Evolutionary conservation across 768 basidiomycete genomes (phyloP).

Genomic region (Xerocomellus amylosporus): DNA sequence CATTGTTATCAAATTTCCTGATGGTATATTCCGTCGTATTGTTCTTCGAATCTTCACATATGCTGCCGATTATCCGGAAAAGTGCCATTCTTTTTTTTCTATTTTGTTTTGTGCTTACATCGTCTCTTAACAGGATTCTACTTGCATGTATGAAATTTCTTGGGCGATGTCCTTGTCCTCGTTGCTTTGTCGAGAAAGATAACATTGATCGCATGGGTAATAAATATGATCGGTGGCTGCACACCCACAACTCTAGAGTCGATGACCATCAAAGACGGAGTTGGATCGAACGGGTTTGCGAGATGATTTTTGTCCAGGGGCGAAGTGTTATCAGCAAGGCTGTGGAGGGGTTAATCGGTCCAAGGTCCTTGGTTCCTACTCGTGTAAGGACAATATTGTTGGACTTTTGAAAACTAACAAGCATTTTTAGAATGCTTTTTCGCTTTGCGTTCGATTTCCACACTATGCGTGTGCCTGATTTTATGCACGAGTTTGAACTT

Average conservation of each 20-base stretch:
- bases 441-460: slow-evolving; percentile 28
- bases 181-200: slow-evolving; percentile 1
- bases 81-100: too few relatives aligned
- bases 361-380: background rate
- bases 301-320: background rate
- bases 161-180: slow-evolving; percentile 19
- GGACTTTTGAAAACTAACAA: background rate
- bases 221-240: background rate
- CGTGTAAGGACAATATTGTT: background rate
- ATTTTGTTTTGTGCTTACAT: too few relatives aligned
- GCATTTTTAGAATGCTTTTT: slow-evolving; percentile 33
- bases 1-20: slow-evolving; percentile 15
- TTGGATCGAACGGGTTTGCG: background rate
- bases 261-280: background rate
- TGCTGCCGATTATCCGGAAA: slow-evolving; percentile 32
- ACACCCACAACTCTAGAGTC: background rate
- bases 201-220: background rate
- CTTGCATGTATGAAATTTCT: slow-evolving; percentile 21
- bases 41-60: slow-evolving; percentile 26
- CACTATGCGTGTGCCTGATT: slow-evolving; percentile 27
- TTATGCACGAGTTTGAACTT: slow-evolving; percentile 36
- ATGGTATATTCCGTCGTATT: slow-evolving; percentile 13
- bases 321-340: background rate
- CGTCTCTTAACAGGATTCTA: slow-evolving; percentile 20
- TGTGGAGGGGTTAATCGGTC: background rate